Evolutionary conservation across 192 early-diverging fungal genomes (phyloP), one percentile per base, ranked within the genome.

Genomic region (Coemansia sp.): DNA sequence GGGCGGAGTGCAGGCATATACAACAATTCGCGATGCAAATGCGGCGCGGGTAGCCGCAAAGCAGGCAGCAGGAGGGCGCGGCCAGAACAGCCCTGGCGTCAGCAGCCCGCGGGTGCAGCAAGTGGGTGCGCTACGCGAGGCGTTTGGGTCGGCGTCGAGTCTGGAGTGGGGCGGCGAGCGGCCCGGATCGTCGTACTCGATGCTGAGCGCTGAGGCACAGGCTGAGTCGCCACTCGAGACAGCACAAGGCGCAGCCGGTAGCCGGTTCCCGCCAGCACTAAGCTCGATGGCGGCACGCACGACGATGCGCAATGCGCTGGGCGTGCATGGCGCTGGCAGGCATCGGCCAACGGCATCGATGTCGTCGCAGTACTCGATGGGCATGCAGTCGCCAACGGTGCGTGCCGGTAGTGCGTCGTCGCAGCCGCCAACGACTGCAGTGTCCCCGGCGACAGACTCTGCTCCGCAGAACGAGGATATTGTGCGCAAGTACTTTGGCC

Each of bases 401-500:
- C 78, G 78, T 26, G 67, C 26, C 0, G 35, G 48, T 2, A 70
- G 70, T 12, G 30, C 65, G 58, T 66, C 64, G n/a, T n/a, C n/a
- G n/a, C n/a, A n/a, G n/a, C n/a, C n/a, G n/a, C n/a, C n/a, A n/a
- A n/a, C n/a, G n/a, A n/a, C n/a, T n/a, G 37, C 39, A 25, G 31
- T 46, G 7, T 63, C 61, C 13, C 61, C 65, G 21, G 20, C 60
- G 21, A 30, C 45, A 16, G 60, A 59, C 3, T 33, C 59, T 13
- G 8, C 67, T 1, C 8, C 42, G 25, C 72, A 74, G 56, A 60
- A 63, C 52, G 79, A 82, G 48, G 79, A 82, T 25, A 82, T 82
- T 67, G 79, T 82, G 43, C 79, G 79, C 64, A 72, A 63, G 67
- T 82, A 82, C 49, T 63, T 82, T 65, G 73, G 72, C 20, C 70